A percentile compares a stretch with the other conserved stretches of the same genome.
Evolutionary conservation across 2,329 filamentous ascomycete species (phyloP).

Genomic region (Trichoderma koningiopsis): DNA sequence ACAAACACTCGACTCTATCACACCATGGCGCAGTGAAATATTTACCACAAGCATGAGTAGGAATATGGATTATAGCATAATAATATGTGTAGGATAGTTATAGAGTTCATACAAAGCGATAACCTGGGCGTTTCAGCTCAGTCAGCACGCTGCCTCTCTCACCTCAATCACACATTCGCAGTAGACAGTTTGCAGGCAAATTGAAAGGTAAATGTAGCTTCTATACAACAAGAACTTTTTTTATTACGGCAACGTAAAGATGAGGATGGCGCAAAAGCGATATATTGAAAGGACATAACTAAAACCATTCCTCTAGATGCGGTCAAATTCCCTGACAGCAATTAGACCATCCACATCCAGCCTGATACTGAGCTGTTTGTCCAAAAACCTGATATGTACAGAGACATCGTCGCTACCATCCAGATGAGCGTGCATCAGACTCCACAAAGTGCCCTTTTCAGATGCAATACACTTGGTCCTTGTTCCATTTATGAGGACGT

Average conservation of each 20-base stretch:
- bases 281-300: too few relatives aligned
- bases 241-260: too few relatives aligned
- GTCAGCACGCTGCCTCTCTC: neutral
- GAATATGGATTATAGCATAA: neutral
- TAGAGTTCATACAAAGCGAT: neutral
- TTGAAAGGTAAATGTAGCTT: neutral
- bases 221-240: neutral
- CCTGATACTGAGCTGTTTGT: neutral
- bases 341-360: neutral
- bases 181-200: neutral
- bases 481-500: too few relatives aligned
- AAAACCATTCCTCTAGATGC: neutral
- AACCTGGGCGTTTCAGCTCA: neutral
- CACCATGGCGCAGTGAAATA: neutral
- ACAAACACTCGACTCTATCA: constrained; percentile 1
- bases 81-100: neutral
- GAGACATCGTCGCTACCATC: neutral
- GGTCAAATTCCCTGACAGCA: neutral
- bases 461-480: too few relatives aligned
- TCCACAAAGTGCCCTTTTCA: too few relatives aligned
- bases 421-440: neutral
- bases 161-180: neutral
- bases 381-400: neutral
- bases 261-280: too few relatives aligned
- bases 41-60: neutral